These are phyloP conservation scores for Cicer chorassanicum DNA, from an alignment of 306 rosid genomes.

Conservation along the genomic window DNA sequence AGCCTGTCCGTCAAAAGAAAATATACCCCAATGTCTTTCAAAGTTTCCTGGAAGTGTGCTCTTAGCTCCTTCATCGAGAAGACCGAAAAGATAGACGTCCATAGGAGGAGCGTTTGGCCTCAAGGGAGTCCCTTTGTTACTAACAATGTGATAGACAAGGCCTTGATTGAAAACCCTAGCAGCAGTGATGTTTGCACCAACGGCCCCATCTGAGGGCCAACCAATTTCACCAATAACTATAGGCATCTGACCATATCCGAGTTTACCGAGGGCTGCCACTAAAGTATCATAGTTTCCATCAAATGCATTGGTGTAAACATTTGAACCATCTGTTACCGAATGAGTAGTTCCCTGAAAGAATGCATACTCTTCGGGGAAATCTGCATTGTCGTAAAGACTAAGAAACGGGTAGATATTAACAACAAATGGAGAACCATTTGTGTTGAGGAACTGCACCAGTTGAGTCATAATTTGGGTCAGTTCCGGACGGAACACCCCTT, in stretches of 20 bases:
- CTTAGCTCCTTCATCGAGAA: conserved; percentile 91
- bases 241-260: conserved; percentile 94
- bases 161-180: conserved; percentile 92
- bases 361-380: conserved; percentile 95
- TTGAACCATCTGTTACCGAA: conserved; percentile 79
- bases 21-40: conserved; percentile 97
- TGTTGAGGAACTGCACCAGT: conserved; percentile 78
- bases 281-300: conserved; percentile 95
- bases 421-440: conserved; percentile 91
- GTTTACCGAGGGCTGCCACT: conserved; percentile 78
- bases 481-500: conserved; percentile 89
- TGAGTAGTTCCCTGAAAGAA: conserved; percentile 92
- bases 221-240: conserved; percentile 88
- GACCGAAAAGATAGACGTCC: conserved; percentile 81
- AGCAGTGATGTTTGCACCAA: conserved; percentile 82
- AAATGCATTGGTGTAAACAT: conserved; percentile 87
- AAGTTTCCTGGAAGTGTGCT: conserved; percentile 86
- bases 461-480: conserved; percentile 74
- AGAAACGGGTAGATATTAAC: conserved; percentile 96
- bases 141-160: conserved; percentile 66
- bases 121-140: conserved; percentile 85
- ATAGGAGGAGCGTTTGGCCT: conserved; percentile 74
- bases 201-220: conserved; percentile 94
- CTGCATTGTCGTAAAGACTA: conserved; percentile 77
- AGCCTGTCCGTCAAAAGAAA: conserved; percentile 92